Base-by-base conservation (phyloP, 768 basidiomycete species). In the Suillus subalutaceus region DNA sequence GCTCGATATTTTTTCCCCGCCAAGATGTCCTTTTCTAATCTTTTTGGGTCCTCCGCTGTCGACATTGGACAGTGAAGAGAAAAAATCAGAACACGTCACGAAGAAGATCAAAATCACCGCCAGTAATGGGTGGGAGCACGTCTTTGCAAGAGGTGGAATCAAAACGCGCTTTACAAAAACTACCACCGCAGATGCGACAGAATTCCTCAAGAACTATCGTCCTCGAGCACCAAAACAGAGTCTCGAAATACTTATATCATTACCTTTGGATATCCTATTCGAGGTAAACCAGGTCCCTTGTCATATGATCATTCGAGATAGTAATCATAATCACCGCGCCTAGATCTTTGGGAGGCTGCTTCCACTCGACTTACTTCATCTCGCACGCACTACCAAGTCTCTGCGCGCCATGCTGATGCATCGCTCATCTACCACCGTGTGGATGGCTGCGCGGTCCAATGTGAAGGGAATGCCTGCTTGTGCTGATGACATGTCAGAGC, bases 361-460 rank as follows among this genome's bases (percentile, higher is more conserved):
- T 10, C 78, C 80, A 1, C 41, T 74, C 6, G 76, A 80, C 61
- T 65, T 80, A 9, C 72, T 80, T 30, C 66, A 75, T 35, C 72
- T 81, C 4, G 52, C 75, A n/a, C 71, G 78, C 41, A 72, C 72
- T 23, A 73, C 71, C 10, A 79, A 79, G 43, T 70, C 65, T 7
- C 70, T 80, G 13, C 72, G 78, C 20, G 41, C 38, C 8, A 69
- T 78, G 18, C 66, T 80, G 1, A 67, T 77, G 32, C 68, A 68
- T 38, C 73, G 67, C 44, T 43, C 63, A 6, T 67, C 71, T 2
- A 63, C 60, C 20, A 56, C 65, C 0, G 52, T 77, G 52, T 81
- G 80, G 79, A 70, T 71, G 40, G 61, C 52, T 15, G 71, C 67
- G 12, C 71, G 76, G n/a, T 32, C 32, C 13, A 74, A 75, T 48